These are phyloP conservation scores for Agroathelia rolfsii DNA, from an alignment of 1,284 basidiomycete genomes.

Conservation along the genomic window DNA sequence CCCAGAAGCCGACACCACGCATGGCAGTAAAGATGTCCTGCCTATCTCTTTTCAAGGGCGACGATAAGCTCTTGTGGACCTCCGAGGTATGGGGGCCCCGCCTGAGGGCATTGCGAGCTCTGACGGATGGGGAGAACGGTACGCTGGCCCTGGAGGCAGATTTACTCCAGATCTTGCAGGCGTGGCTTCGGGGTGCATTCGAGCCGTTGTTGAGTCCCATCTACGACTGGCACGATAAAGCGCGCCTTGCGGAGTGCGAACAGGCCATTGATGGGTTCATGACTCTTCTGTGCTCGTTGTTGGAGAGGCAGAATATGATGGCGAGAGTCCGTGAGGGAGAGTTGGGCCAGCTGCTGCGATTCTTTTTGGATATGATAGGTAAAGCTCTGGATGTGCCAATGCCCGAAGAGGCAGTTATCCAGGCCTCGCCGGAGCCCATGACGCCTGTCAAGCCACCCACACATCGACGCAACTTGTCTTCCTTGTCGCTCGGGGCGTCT, in stretches of 20 bases:
- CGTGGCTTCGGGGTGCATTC: conserved; percentile 58
- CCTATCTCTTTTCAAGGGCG: conserved; percentile 48
- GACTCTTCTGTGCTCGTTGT: conserved; percentile 41
- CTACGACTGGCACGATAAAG: conserved; percentile 24
- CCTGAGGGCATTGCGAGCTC: conserved; percentile 51
- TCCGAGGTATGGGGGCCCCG: conserved; percentile 59
- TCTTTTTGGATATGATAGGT: conserved; percentile 50
- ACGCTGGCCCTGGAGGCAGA: conserved; percentile 54
- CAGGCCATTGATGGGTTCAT: conserved; percentile 48
- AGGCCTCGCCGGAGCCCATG: conserved; percentile 19
- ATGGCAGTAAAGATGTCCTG: conserved; percentile 52
- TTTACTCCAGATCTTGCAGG: conserved; percentile 42
- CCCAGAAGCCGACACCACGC: conserved; percentile 30
- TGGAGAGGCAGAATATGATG: conserved; percentile 39
- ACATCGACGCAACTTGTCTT: conserved; percentile 50
- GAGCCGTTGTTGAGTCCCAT: conserved; percentile 36
- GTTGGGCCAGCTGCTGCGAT: conserved; percentile 39
- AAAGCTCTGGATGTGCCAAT: conserved; percentile 34
- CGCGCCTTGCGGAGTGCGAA: conserved; percentile 47
- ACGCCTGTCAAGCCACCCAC: conserved; percentile 20
- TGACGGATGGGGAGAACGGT: conserved; percentile 48
- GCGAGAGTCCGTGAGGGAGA: conserved; percentile 51
- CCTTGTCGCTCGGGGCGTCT: conserved; percentile 30
- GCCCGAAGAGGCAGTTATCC: conserved; percentile 14
- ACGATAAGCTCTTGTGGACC: conserved; percentile 40